phyloP scores from a whole-genome alignment of 164 flowering plant genomes.

The Magnolia officinalis region DNA sequence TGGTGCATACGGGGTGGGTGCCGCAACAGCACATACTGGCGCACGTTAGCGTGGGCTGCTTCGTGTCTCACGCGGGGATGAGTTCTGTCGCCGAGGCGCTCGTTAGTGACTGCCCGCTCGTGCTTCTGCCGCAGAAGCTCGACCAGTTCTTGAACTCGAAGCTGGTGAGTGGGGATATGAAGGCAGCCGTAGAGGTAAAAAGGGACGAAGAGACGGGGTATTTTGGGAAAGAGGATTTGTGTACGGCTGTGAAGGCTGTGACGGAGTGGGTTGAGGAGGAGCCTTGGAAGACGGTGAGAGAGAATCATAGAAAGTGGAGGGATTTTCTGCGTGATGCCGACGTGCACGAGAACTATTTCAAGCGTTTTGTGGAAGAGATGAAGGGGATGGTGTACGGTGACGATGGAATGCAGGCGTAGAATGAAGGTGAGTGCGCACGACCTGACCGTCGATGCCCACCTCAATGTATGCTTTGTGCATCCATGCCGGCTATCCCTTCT shows the following conservation, averaged over 20 bases:
- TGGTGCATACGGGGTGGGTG: not conserved
- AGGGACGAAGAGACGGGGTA: conserved; percentile 9
- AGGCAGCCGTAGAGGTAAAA: conserved; percentile 12
- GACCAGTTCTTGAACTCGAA: conserved; percentile 18
- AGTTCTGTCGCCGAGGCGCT: conserved; percentile 45
- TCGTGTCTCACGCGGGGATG: conserved; percentile 48
- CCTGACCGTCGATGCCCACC: no score
- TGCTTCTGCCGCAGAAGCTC: conserved; percentile 6
- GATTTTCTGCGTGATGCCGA: conserved; percentile 2
- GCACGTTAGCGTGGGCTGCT: conserved; percentile 49
- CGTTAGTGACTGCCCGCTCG: conserved; percentile 10
- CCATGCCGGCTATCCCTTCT: no score
- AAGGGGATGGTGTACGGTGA: not conserved
- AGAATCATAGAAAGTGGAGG: conserved; percentile 2
- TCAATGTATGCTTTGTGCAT: no score
- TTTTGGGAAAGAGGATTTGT: conserved; percentile 7
- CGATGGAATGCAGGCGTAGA: no score
- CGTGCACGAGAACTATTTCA: not conserved
- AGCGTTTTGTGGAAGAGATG: not conserved
- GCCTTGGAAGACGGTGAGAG: conserved; percentile 2
- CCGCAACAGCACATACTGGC: conserved; percentile 25
- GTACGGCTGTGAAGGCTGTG: conserved; percentile 8
- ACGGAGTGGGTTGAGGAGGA: not conserved
- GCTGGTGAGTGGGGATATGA: conserved; percentile 9
- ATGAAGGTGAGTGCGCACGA: no score